Conservation (phyloP, 805 yeast species). For the Lachancea mirantina region DNA sequence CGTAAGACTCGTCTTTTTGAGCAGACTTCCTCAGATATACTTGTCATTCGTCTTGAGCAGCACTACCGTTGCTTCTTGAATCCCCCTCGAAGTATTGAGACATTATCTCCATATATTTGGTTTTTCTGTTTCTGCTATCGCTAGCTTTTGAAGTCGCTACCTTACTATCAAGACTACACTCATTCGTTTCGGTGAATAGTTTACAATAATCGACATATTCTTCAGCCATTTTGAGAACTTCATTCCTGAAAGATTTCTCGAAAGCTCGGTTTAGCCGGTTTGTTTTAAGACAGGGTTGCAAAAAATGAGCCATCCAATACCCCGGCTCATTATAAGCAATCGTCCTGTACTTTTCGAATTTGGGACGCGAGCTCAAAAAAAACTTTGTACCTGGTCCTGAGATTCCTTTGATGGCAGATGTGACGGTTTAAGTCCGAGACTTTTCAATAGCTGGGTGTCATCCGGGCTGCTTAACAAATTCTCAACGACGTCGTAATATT, state of each 20-base stretch:
- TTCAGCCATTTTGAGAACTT: slow-evolving; percentile 2
- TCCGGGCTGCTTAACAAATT: slow-evolving; percentile 5
- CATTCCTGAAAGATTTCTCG: slow-evolving; percentile 4
- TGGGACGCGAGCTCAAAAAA: slow-evolving; percentile 9
- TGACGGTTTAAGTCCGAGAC: slow-evolving; percentile 6
- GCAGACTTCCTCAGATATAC: slow-evolving; percentile 2
- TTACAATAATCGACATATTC: slow-evolving; percentile 9
- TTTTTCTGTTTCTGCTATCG: background rate
- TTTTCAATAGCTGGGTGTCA: slow-evolving; percentile 4
- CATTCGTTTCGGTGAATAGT: slow-evolving; percentile 3
- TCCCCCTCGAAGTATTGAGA: background rate
- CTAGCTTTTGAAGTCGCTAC: background rate
- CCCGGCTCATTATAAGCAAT: too few species aligned
- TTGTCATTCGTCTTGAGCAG: slow-evolving; percentile 11
- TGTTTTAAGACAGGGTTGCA: slow-evolving; percentile 10
- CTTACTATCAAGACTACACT: background rate
- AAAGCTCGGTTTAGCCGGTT: slow-evolving; percentile 5
- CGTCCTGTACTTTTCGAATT: too few species aligned
- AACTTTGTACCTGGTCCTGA: slow-evolving; percentile 1
- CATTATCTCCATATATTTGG: background rate
- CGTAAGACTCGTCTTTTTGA: background rate
- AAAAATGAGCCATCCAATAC: too few species aligned
- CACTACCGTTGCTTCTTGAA: background rate
- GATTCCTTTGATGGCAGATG: slow-evolving; percentile 6
- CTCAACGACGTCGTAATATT: slow-evolving; percentile 8